phyloP scores from a whole-genome alignment of 2,329 filamentous ascomycete genomes.

The Myriosclerotinia duriaeana region DNA sequence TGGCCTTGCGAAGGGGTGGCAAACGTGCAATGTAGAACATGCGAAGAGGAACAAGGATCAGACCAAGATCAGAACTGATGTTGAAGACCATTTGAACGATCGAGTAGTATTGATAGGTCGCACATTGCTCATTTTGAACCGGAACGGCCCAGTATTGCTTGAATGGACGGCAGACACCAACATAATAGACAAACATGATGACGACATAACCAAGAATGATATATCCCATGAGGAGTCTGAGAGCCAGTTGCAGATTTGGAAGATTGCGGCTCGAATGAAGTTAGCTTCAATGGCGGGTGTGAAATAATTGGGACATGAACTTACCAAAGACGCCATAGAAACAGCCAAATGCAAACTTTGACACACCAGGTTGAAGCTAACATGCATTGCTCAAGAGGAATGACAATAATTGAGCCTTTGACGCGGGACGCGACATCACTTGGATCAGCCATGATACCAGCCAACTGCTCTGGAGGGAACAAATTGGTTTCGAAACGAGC shows the following conservation, averaged over 20 bases:
- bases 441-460: slow-evolving; percentile 40
- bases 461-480: slow-evolving; percentile 42
- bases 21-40: slow-evolving; percentile 44
- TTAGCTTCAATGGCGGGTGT: background rate
- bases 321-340: slow-evolving; percentile 39
- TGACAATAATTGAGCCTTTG: slow-evolving; percentile 38
- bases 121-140: slow-evolving; percentile 46
- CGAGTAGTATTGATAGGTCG: slow-evolving; percentile 55
- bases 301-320: background rate
- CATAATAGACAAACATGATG: slow-evolving; percentile 32
- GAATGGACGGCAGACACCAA: slow-evolving; percentile 55
- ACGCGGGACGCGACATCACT: slow-evolving; percentile 46
- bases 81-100: slow-evolving; percentile 59
- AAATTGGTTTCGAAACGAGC: slow-evolving; percentile 43
- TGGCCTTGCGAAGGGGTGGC: slow-evolving; percentile 45
- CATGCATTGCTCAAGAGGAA: background rate
- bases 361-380: slow-evolving; percentile 48
- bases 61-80: slow-evolving; percentile 57
- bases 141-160: slow-evolving; percentile 59
- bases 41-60: slow-evolving; percentile 54
- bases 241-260: slow-evolving; percentile 37
- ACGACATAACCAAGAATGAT: slow-evolving; percentile 48
- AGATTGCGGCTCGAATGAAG: slow-evolving; percentile 25
- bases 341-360: slow-evolving; percentile 54
- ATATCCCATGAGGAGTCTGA: slow-evolving; percentile 51